Evolutionary conservation across 805 yeast genomes (phyloP).

Genomic region (Barnettozyma populi): DNA sequence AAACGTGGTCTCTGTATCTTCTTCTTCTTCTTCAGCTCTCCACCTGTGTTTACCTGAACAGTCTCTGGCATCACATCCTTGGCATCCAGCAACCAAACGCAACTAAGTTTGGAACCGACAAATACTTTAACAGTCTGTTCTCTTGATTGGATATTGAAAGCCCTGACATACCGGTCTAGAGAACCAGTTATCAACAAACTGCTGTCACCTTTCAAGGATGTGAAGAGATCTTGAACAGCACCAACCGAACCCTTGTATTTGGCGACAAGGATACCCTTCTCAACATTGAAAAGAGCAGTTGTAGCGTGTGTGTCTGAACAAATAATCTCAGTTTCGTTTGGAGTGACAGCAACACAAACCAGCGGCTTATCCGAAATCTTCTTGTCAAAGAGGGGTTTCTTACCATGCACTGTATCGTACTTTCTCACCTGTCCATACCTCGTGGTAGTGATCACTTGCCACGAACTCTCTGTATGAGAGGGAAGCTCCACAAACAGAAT

Average conservation of each 20-base stretch:
- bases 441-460: conserved; percentile 60
- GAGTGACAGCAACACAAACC: conserved; percentile 28
- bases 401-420: conserved; percentile 64
- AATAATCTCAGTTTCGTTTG: conserved; percentile 40
- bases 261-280: conserved; percentile 52
- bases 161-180: conserved; percentile 79
- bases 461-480: conserved; percentile 32
- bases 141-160: conserved; percentile 58
- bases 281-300: conserved; percentile 50
- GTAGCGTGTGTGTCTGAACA: conserved; percentile 67
- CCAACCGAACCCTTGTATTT: conserved; percentile 77
- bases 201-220: conserved; percentile 25
- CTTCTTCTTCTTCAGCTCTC: conserved; percentile 22
- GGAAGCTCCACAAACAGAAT: conserved; percentile 41
- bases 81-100: conserved; percentile 45
- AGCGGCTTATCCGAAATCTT: conserved; percentile 53
- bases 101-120: conserved; percentile 64
- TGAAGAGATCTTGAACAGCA: conserved; percentile 40
- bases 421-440: conserved; percentile 68
- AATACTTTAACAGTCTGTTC: conserved; percentile 63
- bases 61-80: conserved; percentile 33
- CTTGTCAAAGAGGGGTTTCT: conserved; percentile 58
- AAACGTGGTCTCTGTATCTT: conserved; percentile 24
- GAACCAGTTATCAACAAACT: conserved; percentile 71
- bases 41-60: conserved; percentile 25